A percentile compares a stretch with the other conserved stretches of the same genome.
Evolutionary conservation across 305 asterid genomes (phyloP).

Genomic region (Rubia peregrina): DNA sequence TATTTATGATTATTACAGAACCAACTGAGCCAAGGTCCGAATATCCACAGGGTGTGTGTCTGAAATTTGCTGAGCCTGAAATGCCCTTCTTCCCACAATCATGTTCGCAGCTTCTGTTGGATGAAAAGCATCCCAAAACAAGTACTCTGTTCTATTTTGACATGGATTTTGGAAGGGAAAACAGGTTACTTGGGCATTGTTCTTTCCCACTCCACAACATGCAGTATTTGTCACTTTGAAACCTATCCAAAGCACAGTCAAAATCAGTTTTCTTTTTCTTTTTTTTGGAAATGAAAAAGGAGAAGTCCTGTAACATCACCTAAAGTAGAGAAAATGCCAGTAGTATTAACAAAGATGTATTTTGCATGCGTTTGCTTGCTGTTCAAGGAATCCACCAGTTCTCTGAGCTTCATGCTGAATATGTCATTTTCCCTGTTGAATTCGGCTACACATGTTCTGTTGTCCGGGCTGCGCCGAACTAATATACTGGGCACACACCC

Average conservation of each 20-base stretch:
- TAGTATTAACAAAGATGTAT: conserved; percentile 30
- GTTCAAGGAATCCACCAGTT: conserved; percentile 30
- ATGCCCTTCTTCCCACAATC: conserved; percentile 39
- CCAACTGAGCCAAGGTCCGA: conserved; percentile 28
- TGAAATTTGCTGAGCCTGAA: conserved; percentile 28
- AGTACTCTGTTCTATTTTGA: conserved; percentile 26
- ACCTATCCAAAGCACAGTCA: conserved; percentile 16
- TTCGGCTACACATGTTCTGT: conserved; percentile 26
- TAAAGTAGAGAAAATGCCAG: conserved; percentile 24
- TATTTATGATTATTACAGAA: not conserved
- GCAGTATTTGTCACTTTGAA: conserved; percentile 39
- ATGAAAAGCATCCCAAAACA: conserved; percentile 52
- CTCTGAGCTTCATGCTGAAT: conserved; percentile 28
- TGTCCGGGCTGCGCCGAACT: conserved; percentile 37
- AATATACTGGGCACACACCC: conserved; percentile 41
- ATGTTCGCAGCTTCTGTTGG: conserved; percentile 43
- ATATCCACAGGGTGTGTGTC: conserved; percentile 43
- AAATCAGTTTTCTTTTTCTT: no score
- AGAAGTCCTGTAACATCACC: not conserved
- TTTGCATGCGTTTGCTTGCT: conserved; percentile 26
- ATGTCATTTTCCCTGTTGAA: conserved; percentile 30
- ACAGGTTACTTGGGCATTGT: conserved; percentile 45
- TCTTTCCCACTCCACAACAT: conserved; percentile 48
- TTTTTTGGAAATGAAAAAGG: not conserved
- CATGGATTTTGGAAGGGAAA: conserved; percentile 39